phyloP scores from a whole-genome alignment of 2,329 filamentous ascomycete genomes.

The Paecilomyces formosus region DNA sequence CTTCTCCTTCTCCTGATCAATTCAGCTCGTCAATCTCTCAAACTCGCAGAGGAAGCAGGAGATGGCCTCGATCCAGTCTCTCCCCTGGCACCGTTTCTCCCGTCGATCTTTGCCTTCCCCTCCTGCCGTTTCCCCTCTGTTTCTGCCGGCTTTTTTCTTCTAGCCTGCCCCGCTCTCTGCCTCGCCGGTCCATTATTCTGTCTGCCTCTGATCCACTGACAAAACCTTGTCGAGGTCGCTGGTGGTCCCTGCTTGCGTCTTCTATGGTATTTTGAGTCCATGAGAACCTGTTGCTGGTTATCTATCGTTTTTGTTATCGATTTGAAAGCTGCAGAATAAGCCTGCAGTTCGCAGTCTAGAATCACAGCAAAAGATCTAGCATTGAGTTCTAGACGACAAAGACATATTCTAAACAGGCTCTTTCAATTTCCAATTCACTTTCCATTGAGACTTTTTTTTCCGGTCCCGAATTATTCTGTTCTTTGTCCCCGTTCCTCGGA shows the following conservation, averaged over 20 bases:
- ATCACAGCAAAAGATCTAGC: neutral
- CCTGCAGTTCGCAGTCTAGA: neutral
- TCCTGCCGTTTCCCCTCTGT: neutral
- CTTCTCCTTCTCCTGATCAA: neutral
- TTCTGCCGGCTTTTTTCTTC: conserved; percentile 1
- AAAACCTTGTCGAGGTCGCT: neutral
- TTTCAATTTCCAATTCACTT: neutral
- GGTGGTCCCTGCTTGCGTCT: neutral
- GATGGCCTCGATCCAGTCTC: neutral
- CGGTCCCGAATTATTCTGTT: neutral
- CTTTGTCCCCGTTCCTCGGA: neutral
- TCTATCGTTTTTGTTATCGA: neutral
- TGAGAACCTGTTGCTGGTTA: neutral
- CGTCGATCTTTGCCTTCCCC: neutral
- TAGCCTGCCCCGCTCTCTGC: neutral
- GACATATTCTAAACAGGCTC: neutral
- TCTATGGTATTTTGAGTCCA: neutral
- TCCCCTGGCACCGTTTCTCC: neutral
- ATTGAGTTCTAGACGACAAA: neutral
- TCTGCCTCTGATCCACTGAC: neutral
- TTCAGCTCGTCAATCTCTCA: neutral
- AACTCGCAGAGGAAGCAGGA: neutral
- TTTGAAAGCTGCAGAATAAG: neutral
- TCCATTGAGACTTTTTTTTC: neutral
- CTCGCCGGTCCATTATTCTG: neutral